phyloP scores from a whole-genome alignment of 345 rosid genomes.

The Theobroma cacao region DNA sequence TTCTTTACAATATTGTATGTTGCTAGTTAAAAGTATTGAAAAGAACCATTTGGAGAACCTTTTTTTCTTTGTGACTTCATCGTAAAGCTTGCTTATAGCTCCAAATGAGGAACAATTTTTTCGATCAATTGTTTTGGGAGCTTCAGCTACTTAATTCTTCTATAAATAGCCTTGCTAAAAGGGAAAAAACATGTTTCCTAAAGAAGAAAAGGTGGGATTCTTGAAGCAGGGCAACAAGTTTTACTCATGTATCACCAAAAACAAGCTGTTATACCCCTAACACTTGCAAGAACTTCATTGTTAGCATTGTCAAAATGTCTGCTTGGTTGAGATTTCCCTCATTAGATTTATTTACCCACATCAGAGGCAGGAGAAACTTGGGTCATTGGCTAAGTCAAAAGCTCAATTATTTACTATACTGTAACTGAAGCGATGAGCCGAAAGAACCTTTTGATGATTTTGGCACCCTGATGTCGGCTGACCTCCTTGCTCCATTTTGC shows the following conservation, averaged over 20 bases:
- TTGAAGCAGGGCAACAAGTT: not conserved
- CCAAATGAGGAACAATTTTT: not conserved
- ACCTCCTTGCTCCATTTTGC: not conserved
- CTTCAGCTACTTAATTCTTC: not conserved
- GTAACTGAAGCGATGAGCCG: too few relatives aligned
- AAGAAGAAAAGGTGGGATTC: not conserved
- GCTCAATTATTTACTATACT: too few relatives aligned
- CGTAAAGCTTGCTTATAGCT: not conserved
- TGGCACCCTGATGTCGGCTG: not conserved
- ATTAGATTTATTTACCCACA: not conserved
- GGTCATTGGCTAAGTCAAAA: not conserved
- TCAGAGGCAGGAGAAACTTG: not conserved
- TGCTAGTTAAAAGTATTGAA: not conserved
- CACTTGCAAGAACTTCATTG: not conserved
- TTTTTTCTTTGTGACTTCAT: not conserved
- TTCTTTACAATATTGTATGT: slow-evolving; percentile 31
- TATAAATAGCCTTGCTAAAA: not conserved
- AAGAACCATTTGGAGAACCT: not conserved
- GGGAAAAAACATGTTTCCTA: not conserved
- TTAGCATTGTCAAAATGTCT: not conserved
- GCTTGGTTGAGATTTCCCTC: not conserved
- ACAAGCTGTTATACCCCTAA: not conserved
- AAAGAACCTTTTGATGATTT: not conserved
- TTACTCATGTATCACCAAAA: not conserved
- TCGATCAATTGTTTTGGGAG: not conserved